phyloP scores from a whole-genome alignment of 2,329 filamentous ascomycete genomes.

The Metarhizium rileyi region DNA sequence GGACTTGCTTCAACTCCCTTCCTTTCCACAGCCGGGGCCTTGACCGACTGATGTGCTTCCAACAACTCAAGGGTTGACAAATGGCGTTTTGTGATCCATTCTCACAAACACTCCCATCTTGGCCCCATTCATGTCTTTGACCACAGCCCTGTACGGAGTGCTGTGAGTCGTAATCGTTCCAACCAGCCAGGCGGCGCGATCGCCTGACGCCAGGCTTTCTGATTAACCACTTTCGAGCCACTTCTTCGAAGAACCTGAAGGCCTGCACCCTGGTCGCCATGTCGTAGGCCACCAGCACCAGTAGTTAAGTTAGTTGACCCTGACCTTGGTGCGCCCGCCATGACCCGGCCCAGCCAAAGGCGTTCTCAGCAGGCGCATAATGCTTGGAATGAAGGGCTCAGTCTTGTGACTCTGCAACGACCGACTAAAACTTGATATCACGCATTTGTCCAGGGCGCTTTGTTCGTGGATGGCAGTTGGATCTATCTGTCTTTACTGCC shows the following conservation, averaged over 20 bases:
- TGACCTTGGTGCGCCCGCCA: not conserved
- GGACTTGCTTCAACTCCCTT: slow-evolving; percentile 18
- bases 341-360: not conserved
- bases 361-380: too few species aligned
- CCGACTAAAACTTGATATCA: too few species aligned
- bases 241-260: too few species aligned
- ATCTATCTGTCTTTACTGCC: too few species aligned
- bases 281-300: too few species aligned
- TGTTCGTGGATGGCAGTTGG: too few species aligned
- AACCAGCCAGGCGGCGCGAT: slow-evolving; percentile 5
- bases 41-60: slow-evolving; percentile 10
- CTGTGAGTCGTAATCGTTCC: not conserved
- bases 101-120: not conserved
- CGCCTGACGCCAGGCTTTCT: not conserved
- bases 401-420: not conserved
- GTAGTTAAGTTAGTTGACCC: not conserved
- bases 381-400: not conserved
- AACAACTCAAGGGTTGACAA: slow-evolving; percentile 16
- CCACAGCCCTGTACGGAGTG: not conserved
- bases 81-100: not conserved
- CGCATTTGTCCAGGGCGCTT: too few species aligned
- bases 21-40: slow-evolving; percentile 15
- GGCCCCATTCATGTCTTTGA: not conserved
- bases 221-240: too few species aligned
- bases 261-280: too few species aligned